These are phyloP conservation scores for Neurospora discreta DNA, from an alignment of 495 filamentous ascomycete species.

Conservation along the genomic window DNA sequence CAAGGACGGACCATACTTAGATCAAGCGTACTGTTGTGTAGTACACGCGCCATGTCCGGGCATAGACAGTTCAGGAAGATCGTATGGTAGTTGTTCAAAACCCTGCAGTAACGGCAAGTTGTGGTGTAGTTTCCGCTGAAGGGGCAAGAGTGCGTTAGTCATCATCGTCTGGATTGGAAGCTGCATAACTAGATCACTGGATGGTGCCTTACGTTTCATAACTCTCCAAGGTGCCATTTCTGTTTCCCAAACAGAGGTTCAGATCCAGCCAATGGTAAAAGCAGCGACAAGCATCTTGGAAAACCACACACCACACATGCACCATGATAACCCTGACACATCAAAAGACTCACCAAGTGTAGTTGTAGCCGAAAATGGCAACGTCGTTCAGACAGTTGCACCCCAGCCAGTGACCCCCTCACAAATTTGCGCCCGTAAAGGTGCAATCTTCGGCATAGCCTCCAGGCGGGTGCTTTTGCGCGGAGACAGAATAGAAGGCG, in stretches of 20 bases:
- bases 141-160: not conserved
- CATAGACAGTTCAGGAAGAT: constrained; percentile 9
- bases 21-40: constrained; percentile 3
- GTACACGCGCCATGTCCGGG: not conserved
- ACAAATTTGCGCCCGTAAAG: constrained; percentile 4
- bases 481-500: not conserved
- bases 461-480: not conserved
- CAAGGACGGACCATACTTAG: constrained; percentile 5
- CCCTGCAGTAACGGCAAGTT: constrained; percentile 7
- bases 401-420: constrained; percentile 10
- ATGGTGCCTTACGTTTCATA: constrained; percentile 4
- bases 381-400: constrained; percentile 9
- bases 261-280: constrained; percentile 10
- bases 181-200: too few species aligned
- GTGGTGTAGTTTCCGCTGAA: constrained; percentile 10
- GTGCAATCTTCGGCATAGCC: constrained; percentile 7
- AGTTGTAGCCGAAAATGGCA: constrained; percentile 10
- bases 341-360: constrained; percentile 7
- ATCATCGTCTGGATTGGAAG: too few species aligned
- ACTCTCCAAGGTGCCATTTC: constrained; percentile 2
- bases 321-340: not conserved
- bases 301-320: not conserved
- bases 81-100: not conserved
- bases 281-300: not conserved
- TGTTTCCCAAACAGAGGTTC: constrained; percentile 14